Base-by-base conservation (phyloP, 2,329 filamentous ascomycete species). In the Metarhizium guizhouense region DNA sequence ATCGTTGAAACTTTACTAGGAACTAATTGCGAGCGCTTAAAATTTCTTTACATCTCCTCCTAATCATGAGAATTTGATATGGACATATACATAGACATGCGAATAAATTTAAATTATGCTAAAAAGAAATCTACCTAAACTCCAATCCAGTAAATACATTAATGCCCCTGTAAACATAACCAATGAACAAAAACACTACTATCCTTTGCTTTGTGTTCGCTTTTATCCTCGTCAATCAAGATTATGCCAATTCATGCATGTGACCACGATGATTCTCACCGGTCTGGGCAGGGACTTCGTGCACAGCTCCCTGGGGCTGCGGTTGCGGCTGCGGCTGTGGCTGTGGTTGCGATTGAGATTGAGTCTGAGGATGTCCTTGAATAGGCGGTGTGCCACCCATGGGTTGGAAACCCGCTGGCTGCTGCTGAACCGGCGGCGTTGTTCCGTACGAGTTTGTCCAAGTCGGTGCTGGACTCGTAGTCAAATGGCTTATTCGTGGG, bases 161-260 rank as follows among this genome's bases (percentile, higher is more conserved):
- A 32, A 47, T 48, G 29, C 32, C 42, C 6, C 25, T 32, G n/a
- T n/a, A 14, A 30, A 18, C 4, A 45, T 47, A 10, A 16, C 51
- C 7, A 6, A 6, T 6, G 29, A 32, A 30, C 25, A 25, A 32
- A 45, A 5, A 13, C 20, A 20, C 51, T 52, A 45, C 30, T 20
- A 16, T 40, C 25, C 16, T 11, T 25, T 25, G 29, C 16, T 10
- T 11, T 8, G 16, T 29, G 30, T 18, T 34, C 7, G 30, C 8
- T 7, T 14, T 50, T 7, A n/a, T n/a, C 29, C 25, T 10, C 30
- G 20, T 49, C 36, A 42, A 29, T 18, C 4, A 18, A 5, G 18
- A 16, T 50, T 53, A 58, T 6, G 30, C 65, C 61, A 76, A 57
- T 65, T 76, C 74, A 47, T 75, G 72, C 56, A 75, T 70, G 54